A percentile compares a stretch with the other conserved stretches of the same genome.
phyloP scores from a whole-genome alignment of 2,329 filamentous ascomycete genomes.

The Fusarium compactum region DNA sequence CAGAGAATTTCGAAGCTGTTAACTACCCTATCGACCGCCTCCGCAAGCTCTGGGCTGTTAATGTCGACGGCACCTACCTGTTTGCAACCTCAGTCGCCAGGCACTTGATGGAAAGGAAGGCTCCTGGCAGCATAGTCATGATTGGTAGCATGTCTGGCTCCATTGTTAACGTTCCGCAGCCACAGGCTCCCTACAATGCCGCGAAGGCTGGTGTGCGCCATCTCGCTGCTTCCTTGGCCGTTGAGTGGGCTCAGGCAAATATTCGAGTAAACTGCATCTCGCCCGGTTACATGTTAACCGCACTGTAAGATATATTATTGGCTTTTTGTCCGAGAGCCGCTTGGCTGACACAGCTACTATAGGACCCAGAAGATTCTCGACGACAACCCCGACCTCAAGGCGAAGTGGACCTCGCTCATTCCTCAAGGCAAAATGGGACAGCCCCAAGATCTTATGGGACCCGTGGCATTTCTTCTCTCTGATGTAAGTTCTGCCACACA shows the following conservation, averaged over 20 bases:
- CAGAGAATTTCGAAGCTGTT: constrained; percentile 93
- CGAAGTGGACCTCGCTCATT: constrained; percentile 92
- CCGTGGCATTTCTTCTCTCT: constrained; percentile 86
- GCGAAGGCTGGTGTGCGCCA: constrained; percentile 94
- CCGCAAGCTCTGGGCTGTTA: constrained; percentile 93
- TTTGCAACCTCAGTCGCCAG: constrained; percentile 87
- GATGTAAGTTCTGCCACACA: constrained; percentile 56
- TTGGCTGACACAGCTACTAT: constrained; percentile 13
- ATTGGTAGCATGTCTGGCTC: constrained; percentile 95
- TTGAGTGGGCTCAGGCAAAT: constrained; percentile 90
- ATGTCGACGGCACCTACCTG: constrained; percentile 91
- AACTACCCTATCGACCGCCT: constrained; percentile 91
- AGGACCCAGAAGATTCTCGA: constrained; percentile 95
- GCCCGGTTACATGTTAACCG: constrained; percentile 96
- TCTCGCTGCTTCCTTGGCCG: constrained; percentile 85
- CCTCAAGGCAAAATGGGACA: constrained; percentile 94
- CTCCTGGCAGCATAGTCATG: constrained; percentile 87
- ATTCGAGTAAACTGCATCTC: constrained; percentile 97
- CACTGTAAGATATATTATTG: constrained; percentile 72
- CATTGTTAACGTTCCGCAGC: constrained; percentile 96
- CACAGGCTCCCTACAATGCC: constrained; percentile 92
- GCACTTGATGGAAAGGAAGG: constrained; percentile 86
- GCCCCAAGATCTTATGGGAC: constrained; percentile 92
- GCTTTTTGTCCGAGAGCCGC: not conserved
- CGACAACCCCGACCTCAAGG: constrained; percentile 89